Base-by-base conservation (phyloP, 2,329 filamentous ascomycete species). In the Alternaria infectoria region DNA sequence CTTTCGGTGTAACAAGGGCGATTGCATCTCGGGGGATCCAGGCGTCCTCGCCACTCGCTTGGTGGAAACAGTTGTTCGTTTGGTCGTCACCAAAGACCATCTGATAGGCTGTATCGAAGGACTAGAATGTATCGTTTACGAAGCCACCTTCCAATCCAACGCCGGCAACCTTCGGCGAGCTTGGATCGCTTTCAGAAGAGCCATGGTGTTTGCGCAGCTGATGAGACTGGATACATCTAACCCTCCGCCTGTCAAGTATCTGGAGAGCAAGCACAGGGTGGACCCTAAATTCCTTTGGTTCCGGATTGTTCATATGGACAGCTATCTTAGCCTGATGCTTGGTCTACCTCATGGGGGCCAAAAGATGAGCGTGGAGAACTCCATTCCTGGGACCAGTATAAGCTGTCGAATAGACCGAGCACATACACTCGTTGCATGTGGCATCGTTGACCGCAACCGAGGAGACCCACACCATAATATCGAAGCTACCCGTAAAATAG, bases 101-200 rank as follows among this genome's bases (percentile, higher is more conserved):
- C 59, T 83, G 7, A 46, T 80, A 0, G 68, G 68, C 12, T 78
- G 70, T 1, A 57, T 83, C 2, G 83, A 85, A 57, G 73, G 78
- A 2, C 62, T 85, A 5, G 76, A 81, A 11, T 83, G 80, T 61
- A 68, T 84, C 17, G 74, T 84, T 40, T 61, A 84, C 1, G 82
- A 84, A 62, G 72, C 71, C 8, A 55, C 79, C 7, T 84, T 76
- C 61, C 70, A 83, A 6, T 63, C 64, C 7, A 80, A 83, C 32
- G 26, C 55, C 21, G 82, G 83, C 0, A 82, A 81, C 54, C 72
- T 84, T n/a, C 77, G 81, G 11, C 73, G 75, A 5, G 74, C 77
- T 0, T 84, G 81, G 82, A 45, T 81, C 6, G 71, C 76, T 1
- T 65, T 70, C 21, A 79, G 82, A 4, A 72, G 81, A 49, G 82